phyloP scores from a whole-genome alignment of 768 basidiomycete genomes.

The Russula dissimulans region DNA sequence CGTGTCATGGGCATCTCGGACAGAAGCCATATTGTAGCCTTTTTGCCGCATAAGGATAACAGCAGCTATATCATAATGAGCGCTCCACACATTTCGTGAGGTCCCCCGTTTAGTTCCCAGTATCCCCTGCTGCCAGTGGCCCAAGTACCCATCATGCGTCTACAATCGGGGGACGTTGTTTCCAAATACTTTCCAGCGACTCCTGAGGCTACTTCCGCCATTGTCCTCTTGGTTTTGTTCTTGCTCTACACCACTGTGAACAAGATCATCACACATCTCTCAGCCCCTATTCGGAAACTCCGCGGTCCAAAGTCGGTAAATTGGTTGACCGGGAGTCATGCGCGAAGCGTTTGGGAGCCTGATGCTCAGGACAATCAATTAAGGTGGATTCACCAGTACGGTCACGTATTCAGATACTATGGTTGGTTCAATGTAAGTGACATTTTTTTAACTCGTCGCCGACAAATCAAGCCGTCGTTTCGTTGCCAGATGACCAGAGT shows the following conservation, averaged over 20 bases:
- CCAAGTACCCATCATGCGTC: too few relatives aligned
- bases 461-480: neutral
- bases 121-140: too few relatives aligned
- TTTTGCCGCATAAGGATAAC: too few relatives aligned
- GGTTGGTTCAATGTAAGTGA: slow-evolving; percentile 8
- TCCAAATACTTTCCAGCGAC: neutral
- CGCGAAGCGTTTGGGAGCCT: slow-evolving; percentile 3
- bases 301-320: slow-evolving; percentile 7
- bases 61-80: too few relatives aligned
- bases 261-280: neutral
- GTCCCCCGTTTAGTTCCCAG: too few relatives aligned
- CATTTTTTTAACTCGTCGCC: neutral
- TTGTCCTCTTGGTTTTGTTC: neutral
- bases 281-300: slow-evolving; percentile 5
- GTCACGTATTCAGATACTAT: slow-evolving; percentile 2
- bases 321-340: slow-evolving; percentile 10
- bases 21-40: too few relatives aligned
- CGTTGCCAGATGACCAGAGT: neutral
- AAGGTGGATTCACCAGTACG: slow-evolving; percentile 8
- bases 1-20: too few relatives aligned
- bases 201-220: neutral
- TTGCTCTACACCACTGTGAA: neutral
- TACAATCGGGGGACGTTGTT: neutral
- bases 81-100: too few relatives aligned
- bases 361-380: slow-evolving; percentile 1